Evolutionary conservation across 2,329 filamentous ascomycete species (phyloP), one percentile per base, ranked within the genome.

Genomic region (Aureobasidium sp.): DNA sequence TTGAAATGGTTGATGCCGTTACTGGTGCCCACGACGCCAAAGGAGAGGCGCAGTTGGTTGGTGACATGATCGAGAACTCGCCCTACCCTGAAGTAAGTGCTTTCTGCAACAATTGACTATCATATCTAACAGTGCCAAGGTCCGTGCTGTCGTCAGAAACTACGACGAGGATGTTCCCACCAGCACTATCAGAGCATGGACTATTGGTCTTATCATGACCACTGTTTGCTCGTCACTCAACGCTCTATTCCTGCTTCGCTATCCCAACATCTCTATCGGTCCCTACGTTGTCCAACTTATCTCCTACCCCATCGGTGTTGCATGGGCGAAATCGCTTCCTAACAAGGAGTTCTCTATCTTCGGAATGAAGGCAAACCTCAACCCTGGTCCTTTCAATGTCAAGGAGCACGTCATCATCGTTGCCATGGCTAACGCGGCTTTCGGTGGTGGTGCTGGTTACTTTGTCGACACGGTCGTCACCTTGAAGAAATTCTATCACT

Each of bases 181-280:
- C 67, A 87, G 86, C 71, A 87, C 85, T 24, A 77, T 87, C 62
- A 83, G 85, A 55, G 84, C 84, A 37, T 87, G 85, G 85, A 74
- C 77, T 5, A 84, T 87, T 64, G 85, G 85, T 37, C 63, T 87
- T 67, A 5, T 86, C 12, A 77, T 87, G 48, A 83, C 84, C 63
- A 87, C 84, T 0, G 69, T 87, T 63, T 84, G 83, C n/a, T 85
- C 84, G 1, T 82, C 59, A 3, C 64, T 69, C 47, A 95, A 94
- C 73, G 78, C 94, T 43, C 93, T 96, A 76, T 96, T 95, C 78
- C 92, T 89, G 52, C 79, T 95, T 72, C 84, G 91, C 82, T 95
- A 94, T 79, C 91, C 91, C 39, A 93, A 89, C 75, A 90, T 95
- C 74, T 87, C 87, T 63, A 93, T 95, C 70, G 92, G 89, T 24